Percentiles rank a stretch among this genome's conserved stretches.
phyloP scores from a whole-genome alignment of 768 basidiomycete genomes.

The Podaxis mareebaensis region DNA sequence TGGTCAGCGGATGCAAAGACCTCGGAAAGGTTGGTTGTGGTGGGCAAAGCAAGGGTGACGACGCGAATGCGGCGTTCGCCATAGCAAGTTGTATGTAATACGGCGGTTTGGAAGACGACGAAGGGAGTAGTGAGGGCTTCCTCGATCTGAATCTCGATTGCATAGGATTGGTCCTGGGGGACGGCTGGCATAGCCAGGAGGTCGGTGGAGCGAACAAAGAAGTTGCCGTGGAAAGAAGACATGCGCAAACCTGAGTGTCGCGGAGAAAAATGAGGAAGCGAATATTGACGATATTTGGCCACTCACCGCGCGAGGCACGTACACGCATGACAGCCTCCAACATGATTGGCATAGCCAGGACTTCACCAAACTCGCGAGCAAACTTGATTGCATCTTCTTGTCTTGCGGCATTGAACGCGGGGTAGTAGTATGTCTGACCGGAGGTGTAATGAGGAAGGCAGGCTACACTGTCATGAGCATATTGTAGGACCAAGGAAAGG shows the following conservation, averaged over 20 bases:
- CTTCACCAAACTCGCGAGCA: conserved; percentile 94
- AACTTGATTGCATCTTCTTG: conserved; percentile 98
- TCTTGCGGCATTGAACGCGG: conserved; percentile 93
- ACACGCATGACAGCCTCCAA: conserved; percentile 98
- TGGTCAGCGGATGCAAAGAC: conserved; percentile 91
- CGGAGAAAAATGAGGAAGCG: conserved; percentile 1
- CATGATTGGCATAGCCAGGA: conserved; percentile 92
- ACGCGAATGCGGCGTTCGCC: conserved; percentile 93
- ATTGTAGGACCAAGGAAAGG: neutral
- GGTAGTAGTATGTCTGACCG: conserved; percentile 98
- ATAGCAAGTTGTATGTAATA: conserved; percentile 92
- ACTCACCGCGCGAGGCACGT: conserved; percentile 87
- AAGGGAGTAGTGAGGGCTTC: conserved; percentile 89
- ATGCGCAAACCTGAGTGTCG: conserved; percentile 74
- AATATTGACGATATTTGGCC: neutral
- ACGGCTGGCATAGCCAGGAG: conserved; percentile 94
- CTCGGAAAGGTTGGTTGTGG: conserved; percentile 85
- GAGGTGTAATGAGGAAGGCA: conserved; percentile 96
- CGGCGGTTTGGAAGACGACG: conserved; percentile 92
- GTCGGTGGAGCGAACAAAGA: conserved; percentile 97
- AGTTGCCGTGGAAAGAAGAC: conserved; percentile 98
- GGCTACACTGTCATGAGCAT: conserved; percentile 44
- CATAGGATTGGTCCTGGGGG: conserved; percentile 95
- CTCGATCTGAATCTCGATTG: conserved; percentile 94
- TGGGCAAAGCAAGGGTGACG: conserved; percentile 83